These are phyloP conservation scores for Agarophyton chilense DNA, from an alignment of 23 red algal genomes.

Conservation along the genomic window DNA sequence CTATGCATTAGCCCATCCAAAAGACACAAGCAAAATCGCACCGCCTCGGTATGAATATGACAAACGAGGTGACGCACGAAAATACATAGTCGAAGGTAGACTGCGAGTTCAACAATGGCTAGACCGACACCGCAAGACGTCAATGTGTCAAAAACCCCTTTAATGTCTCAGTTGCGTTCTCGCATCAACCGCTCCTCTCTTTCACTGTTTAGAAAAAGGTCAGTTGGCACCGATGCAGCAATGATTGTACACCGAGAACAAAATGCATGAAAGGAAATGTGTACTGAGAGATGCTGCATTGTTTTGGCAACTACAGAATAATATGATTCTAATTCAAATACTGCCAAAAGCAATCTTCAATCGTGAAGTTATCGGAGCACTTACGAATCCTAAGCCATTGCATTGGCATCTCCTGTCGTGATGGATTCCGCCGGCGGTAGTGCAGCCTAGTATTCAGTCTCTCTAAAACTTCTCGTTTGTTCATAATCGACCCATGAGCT, in stretches of 20 bases:
- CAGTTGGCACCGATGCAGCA: not conserved
- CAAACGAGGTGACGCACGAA: constrained; percentile 49
- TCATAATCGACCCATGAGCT: not conserved
- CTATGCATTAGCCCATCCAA: constrained; percentile 66
- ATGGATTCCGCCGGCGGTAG: not conserved
- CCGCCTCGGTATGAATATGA: constrained; percentile 73
- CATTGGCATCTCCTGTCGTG: not conserved
- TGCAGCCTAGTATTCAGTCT: not conserved
- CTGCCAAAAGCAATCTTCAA: not conserved
- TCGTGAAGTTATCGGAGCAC: not conserved
- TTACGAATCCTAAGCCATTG: not conserved
- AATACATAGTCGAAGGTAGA: constrained; percentile 54
- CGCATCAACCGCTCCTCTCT: not conserved
- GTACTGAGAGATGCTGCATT: too few species aligned
- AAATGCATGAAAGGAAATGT: too few species aligned
- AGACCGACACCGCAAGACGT: constrained; percentile 18
- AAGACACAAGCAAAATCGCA: constrained; percentile 45
- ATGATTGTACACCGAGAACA: not conserved
- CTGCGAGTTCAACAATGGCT: constrained; percentile 63
- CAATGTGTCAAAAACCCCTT: constrained; percentile 46
- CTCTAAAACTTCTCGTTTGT: not conserved
- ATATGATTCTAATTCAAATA: not conserved
- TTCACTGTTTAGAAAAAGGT: not conserved
- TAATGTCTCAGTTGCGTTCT: not conserved
- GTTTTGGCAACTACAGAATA: not conserved